Evolutionary conservation across 495 filamentous ascomycete genomes (phyloP).

Genomic region (Lichina pygmaea): DNA sequence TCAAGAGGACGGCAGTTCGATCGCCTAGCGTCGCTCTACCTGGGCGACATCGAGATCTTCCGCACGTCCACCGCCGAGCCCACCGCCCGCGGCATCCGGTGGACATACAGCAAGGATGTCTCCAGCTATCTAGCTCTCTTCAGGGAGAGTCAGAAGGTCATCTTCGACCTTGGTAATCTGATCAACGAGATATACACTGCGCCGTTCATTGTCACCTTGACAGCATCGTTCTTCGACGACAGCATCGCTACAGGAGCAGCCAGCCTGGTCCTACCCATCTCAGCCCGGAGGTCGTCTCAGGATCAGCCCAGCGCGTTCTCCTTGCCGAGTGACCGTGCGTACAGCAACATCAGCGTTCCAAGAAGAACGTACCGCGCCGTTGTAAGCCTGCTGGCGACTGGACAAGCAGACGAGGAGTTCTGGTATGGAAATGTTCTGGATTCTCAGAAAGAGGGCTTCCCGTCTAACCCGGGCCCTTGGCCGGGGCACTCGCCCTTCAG

Average conservation of each 20-base stretch:
- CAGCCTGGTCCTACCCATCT: constrained; percentile 49
- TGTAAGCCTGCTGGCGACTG: constrained; percentile 50
- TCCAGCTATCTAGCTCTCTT: constrained; percentile 44
- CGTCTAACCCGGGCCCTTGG: constrained; percentile 23
- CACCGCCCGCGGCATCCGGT: constrained; percentile 35
- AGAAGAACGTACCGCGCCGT: constrained; percentile 38
- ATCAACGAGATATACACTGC: constrained; percentile 54
- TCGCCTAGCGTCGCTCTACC: constrained; percentile 50
- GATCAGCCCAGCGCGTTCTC: constrained; percentile 38
- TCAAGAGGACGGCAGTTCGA: constrained; percentile 58
- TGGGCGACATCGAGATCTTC: constrained; percentile 61
- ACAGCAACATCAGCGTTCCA: constrained; percentile 29
- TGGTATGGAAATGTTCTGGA: constrained; percentile 72
- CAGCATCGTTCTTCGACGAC: constrained; percentile 44
- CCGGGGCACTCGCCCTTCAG: constrained; percentile 56
- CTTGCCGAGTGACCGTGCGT: constrained; percentile 37
- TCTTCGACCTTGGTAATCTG: constrained; percentile 64
- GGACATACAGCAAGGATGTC: constrained; percentile 69
- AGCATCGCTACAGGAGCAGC: constrained; percentile 22
- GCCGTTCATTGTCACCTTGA: constrained; percentile 54
- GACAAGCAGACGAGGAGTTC: constrained; percentile 60
- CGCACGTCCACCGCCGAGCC: constrained; percentile 76
- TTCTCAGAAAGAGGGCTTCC: constrained; percentile 33
- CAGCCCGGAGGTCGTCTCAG: constrained; percentile 22
- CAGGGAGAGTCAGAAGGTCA: constrained; percentile 39